Conservation (phyloP, 2,329 filamentous ascomycete genomes). For the Teratosphaeria nubilosa region DNA sequence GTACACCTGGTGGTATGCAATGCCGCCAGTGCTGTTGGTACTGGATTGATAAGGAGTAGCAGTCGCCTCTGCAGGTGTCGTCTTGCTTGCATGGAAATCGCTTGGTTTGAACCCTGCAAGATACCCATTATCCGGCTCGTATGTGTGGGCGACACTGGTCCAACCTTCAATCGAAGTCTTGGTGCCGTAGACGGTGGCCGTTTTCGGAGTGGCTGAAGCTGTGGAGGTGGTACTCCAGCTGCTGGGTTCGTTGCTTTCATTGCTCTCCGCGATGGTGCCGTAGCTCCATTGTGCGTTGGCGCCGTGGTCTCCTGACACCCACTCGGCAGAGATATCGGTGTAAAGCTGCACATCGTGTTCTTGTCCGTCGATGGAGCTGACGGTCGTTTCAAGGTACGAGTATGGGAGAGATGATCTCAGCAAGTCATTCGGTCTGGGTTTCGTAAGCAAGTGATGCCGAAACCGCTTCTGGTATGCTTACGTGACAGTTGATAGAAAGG, state of each 20-base stretch:
- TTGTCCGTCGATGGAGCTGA: constrained; percentile 51
- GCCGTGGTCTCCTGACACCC: constrained; percentile 48
- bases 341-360: constrained; percentile 51
- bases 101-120: neutral
- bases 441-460: neutral
- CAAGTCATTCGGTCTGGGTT: constrained; percentile 39
- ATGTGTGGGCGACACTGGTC: constrained; percentile 4
- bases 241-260: neutral
- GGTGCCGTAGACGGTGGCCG: constrained; percentile 8
- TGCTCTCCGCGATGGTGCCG: constrained; percentile 21
- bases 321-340: constrained; percentile 59
- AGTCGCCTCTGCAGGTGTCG: neutral
- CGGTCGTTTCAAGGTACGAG: constrained; percentile 58
- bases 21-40: constrained; percentile 9
- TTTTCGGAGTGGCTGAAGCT: neutral
- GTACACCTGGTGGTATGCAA: constrained; percentile 53
- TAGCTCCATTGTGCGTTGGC: constrained; percentile 54
- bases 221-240: neutral
- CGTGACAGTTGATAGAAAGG: constrained; percentile 61
- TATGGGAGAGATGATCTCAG: constrained; percentile 59
- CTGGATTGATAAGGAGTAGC: neutral
- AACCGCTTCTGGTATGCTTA: constrained; percentile 27
- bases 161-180: constrained; percentile 8
- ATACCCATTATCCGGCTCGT: constrained; percentile 4
- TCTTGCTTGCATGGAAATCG: neutral